Conservation (phyloP, 495 filamentous ascomycete genomes). For the Aspergillus ostianus region DNA sequence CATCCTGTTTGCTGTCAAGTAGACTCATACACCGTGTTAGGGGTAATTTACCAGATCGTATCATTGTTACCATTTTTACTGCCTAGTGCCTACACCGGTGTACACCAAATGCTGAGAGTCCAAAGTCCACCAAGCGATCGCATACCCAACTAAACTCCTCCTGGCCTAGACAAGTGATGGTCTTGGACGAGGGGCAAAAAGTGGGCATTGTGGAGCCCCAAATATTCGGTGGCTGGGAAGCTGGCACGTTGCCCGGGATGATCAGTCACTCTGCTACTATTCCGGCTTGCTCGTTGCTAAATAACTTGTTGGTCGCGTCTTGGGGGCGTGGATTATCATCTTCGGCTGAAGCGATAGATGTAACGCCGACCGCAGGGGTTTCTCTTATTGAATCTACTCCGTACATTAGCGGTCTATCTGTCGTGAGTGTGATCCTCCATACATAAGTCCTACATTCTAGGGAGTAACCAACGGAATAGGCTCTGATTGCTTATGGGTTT, state of each 20-base stretch:
- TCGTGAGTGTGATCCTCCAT: neutral
- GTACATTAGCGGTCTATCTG: no score
- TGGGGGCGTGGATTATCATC: no score
- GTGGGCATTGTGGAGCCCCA: constrained; percentile 12
- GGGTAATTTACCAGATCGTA: neutral
- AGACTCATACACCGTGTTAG: neutral
- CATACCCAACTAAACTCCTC: neutral
- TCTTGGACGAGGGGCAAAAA: constrained; percentile 1
- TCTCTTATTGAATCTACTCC: neutral
- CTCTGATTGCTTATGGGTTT: neutral
- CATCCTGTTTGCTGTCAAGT: neutral
- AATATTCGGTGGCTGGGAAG: constrained; percentile 19
- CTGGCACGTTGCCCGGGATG: constrained; percentile 19
- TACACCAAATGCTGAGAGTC: no score
- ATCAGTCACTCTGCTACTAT: constrained; percentile 2
- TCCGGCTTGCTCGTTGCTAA: neutral
- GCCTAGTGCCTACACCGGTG: no score
- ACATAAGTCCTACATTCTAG: no score
- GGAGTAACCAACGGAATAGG: no score
- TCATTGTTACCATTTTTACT: neutral
- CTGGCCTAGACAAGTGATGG: neutral
- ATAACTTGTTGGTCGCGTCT: no score
- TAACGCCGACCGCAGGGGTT: neutral
- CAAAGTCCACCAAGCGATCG: no score
- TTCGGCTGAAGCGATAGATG: neutral